phyloP scores from a whole-genome alignment of 345 rosid species.

The Arabidopsis arenosa region DNA sequence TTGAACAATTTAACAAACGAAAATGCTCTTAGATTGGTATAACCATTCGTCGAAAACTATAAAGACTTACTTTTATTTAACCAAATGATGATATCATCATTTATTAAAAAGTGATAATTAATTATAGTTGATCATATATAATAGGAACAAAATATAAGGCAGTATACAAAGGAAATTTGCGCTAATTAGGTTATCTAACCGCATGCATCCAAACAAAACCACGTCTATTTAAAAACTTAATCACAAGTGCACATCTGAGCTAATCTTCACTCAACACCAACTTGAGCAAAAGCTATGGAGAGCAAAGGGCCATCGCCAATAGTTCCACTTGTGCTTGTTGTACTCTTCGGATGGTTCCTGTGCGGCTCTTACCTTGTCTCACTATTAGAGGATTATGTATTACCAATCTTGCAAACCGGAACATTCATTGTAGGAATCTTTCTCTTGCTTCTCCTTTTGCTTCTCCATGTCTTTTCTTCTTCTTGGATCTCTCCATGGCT shows the following conservation, averaged over 20 bases:
- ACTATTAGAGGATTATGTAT: slow-evolving; percentile 33
- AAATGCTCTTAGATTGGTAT: slow-evolving; percentile 14
- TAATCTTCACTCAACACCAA: slow-evolving; percentile 27
- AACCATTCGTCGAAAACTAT: background rate
- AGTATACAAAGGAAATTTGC: slow-evolving; percentile 8
- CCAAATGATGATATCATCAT: background rate
- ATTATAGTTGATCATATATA: slow-evolving; percentile 13
- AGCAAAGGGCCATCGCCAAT: slow-evolving; percentile 48
- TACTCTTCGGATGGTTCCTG: slow-evolving; percentile 45
- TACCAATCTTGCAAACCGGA: slow-evolving; percentile 44
- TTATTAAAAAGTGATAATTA: background rate
- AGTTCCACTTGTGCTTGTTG: slow-evolving; percentile 39
- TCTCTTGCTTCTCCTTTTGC: slow-evolving; percentile 41
- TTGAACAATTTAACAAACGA: slow-evolving; percentile 30
- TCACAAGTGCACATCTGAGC: slow-evolving; percentile 14
- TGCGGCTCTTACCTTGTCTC: slow-evolving; percentile 38
- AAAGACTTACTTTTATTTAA: background rate
- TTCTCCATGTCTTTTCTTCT: slow-evolving; percentile 45
- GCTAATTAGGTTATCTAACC: slow-evolving; percentile 44
- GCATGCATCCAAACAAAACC: slow-evolving; percentile 38
- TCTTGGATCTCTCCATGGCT: slow-evolving; percentile 47
- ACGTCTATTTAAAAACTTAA: background rate
- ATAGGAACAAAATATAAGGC: background rate
- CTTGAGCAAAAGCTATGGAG: slow-evolving; percentile 35
- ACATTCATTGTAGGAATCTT: slow-evolving; percentile 43